Evolutionary conservation across 2,329 filamentous ascomycete species (phyloP).

Genomic region (Talaromyces sp.): DNA sequence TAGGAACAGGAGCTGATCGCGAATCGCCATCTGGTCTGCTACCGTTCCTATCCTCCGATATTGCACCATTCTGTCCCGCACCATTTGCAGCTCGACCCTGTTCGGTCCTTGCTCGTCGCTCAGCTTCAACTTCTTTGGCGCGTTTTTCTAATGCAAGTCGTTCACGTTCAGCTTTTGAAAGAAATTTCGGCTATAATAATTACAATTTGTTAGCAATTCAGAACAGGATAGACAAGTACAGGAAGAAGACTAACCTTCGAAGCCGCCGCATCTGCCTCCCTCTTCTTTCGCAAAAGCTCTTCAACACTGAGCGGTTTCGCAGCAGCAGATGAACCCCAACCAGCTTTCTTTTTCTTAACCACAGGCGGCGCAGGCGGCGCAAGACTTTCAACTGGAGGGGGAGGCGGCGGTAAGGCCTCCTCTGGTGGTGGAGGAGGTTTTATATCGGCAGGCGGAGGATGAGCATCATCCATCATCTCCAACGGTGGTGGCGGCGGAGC

Average conservation of each 20-base stretch:
- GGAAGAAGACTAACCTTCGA: conserved; percentile 57
- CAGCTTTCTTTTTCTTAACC: conserved; percentile 52
- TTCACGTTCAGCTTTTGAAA: conserved; percentile 80
- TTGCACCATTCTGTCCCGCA: conserved; percentile 28
- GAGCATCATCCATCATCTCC: conserved; percentile 44
- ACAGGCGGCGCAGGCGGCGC: conserved; percentile 30
- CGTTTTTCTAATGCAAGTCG: conserved; percentile 75
- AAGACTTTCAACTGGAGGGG: conserved; percentile 34
- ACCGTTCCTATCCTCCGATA: conserved; percentile 26
- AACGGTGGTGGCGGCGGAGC: conserved; percentile 44
- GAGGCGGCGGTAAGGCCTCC: conserved; percentile 41
- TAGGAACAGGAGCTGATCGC: conserved; percentile 54
- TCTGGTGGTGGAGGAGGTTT: conserved; percentile 46
- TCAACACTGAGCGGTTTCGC: conserved; percentile 72
- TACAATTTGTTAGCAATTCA: conserved; percentile 18
- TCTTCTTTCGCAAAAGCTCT: conserved; percentile 80
- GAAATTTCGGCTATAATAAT: conserved; percentile 67
- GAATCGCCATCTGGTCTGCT: conserved; percentile 15
- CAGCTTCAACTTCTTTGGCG: conserved; percentile 67
- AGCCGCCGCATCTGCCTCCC: conserved; percentile 77
- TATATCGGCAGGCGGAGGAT: conserved; percentile 44
- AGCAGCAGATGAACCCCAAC: conserved; percentile 49
- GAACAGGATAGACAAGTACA: conserved; percentile 6
- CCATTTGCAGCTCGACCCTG: conserved; percentile 27
- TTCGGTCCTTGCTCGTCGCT: conserved; percentile 52